A percentile compares a stretch with the other conserved stretches of the same genome.
Evolutionary conservation across 2,329 filamentous ascomycete genomes (phyloP).

Genomic region (Diplodia sapinea): DNA sequence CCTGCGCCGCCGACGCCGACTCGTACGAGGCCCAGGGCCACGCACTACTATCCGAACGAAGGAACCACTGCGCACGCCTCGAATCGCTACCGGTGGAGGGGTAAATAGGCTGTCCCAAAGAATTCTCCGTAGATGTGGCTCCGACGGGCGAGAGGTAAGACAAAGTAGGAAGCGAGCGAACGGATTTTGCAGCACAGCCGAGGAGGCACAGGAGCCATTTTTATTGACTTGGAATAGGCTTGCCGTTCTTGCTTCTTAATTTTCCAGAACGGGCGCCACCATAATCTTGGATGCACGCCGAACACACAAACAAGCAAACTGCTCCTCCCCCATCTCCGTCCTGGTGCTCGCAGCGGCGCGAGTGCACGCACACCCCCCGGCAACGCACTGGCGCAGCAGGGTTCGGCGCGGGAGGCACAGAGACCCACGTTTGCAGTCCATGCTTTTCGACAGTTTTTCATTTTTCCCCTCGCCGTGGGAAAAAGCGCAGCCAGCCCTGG

Average conservation of each 20-base stretch:
- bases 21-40: slow-evolving; percentile 1
- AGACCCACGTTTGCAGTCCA: neutral
- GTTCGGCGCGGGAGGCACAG: slow-evolving; percentile 4
- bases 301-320: slow-evolving; percentile 20
- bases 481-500: neutral
- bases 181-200: slow-evolving; percentile 4
- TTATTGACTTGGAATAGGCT: slow-evolving; percentile 23
- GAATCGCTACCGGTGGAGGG: slow-evolving; percentile 14
- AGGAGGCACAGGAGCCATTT: slow-evolving; percentile 1
- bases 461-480: neutral
- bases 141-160: slow-evolving; percentile 6
- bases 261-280: slow-evolving; percentile 28
- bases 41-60: slow-evolving; percentile 14
- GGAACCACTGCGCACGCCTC: slow-evolving; percentile 8
- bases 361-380: neutral
- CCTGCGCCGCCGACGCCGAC: neutral
- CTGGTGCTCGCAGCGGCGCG: neutral
- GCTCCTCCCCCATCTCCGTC: slow-evolving; percentile 2
- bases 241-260: slow-evolving; percentile 8
- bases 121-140: slow-evolving; percentile 23
- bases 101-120: slow-evolving; percentile 12
- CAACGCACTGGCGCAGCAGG: slow-evolving; percentile 1
- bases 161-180: slow-evolving; percentile 13
- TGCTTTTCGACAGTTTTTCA: neutral
- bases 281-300: slow-evolving; percentile 27